Evolutionary conservation across 176 grass and related monocot species (phyloP), one percentile per base, ranked within the genome.

Genomic region (Typha latifolia): DNA sequence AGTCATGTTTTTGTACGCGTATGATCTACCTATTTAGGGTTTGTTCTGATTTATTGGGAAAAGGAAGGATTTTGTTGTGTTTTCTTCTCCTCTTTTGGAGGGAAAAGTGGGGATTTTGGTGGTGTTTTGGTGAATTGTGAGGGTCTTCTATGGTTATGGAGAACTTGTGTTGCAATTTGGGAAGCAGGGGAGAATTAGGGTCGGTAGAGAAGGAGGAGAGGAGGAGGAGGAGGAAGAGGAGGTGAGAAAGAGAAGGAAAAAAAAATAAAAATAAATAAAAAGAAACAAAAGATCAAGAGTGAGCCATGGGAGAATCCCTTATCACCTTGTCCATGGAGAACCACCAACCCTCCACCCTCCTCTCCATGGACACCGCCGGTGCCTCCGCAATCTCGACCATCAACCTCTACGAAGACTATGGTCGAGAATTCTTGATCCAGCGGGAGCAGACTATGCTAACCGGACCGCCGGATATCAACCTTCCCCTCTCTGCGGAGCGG

Each of bases 241-340:
- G 52, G 50, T 61, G 57, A 26, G 62, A 47, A 66, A 53, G 32
- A 26, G 26, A 47, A 48, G 26, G 12, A 69, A 79, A 52, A 62
- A 74, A 0, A 86, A 86, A 78, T 74, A 82, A 5, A 82, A 82
- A 67, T n/a, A n/a, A n/a, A n/a, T n/a, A n/a, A n/a, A n/a, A 81
- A 78, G 67, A 81, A 77, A 78, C 77, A 77, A 70, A 61, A 82
- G 77, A 71, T 70, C 69, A 76, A 64, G 72, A 74, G 14, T 12
- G 48, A 24, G 48, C 78, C 71, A 83, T 84, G 71, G 88, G 88
- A 26, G 88, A 91, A 72, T 81, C 83, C 80, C 83, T 86, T 70
- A 84, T 84, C 63, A 48, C 77, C 37, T 74, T 91, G 19, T 84
- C 88, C 71, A 91, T 86, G 80, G 88, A 91, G 56, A 84, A 89